These are phyloP conservation scores for Udeniomyces megalosporus DNA, from an alignment of 768 basidiomycete species.

Conservation along the genomic window DNA sequence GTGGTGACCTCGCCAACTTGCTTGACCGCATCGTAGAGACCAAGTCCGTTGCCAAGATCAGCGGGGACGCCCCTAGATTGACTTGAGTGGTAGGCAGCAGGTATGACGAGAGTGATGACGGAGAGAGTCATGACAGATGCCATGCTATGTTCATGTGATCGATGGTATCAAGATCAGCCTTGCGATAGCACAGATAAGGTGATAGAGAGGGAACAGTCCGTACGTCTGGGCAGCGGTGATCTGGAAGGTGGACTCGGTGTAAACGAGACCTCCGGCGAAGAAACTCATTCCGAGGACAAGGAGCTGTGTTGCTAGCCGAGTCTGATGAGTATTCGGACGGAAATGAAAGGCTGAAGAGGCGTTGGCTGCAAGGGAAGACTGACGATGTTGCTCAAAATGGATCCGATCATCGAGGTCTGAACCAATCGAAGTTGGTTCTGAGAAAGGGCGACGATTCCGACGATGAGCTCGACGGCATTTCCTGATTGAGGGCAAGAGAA, in stretches of 20 bases:
- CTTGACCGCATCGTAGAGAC: not conserved
- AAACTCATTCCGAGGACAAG: slow-evolving; percentile 16
- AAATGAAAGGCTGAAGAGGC: not conserved
- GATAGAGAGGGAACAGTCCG: slow-evolving; percentile 26
- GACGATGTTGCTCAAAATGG: slow-evolving; percentile 11
- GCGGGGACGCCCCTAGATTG: slow-evolving; percentile 24
- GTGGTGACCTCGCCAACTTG: not conserved
- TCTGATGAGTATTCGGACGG: not conserved
- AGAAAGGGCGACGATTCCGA: slow-evolving; percentile 36
- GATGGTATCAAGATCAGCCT: not conserved
- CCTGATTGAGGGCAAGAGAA: slow-evolving; percentile 25
- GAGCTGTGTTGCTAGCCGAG: not conserved
- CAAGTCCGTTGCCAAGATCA: not conserved
- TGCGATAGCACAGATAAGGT: not conserved
- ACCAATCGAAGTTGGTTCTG: slow-evolving; percentile 9
- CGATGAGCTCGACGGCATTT: slow-evolving; percentile 34
- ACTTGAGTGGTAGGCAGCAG: slow-evolving; percentile 52
- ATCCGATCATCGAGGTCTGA: slow-evolving; percentile 15
- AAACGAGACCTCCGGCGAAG: slow-evolving; percentile 38
- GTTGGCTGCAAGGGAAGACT: not conserved
- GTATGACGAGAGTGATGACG: slow-evolving; percentile 78
- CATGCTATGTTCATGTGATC: not conserved
- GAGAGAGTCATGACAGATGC: slow-evolving; percentile 60
- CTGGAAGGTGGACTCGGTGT: slow-evolving; percentile 54
- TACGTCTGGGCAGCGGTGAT: slow-evolving; percentile 75